A percentile compares a stretch with the other conserved stretches of the same genome.
phyloP scores from a whole-genome alignment of 768 basidiomycete species.

The Crucibulum laeve region DNA sequence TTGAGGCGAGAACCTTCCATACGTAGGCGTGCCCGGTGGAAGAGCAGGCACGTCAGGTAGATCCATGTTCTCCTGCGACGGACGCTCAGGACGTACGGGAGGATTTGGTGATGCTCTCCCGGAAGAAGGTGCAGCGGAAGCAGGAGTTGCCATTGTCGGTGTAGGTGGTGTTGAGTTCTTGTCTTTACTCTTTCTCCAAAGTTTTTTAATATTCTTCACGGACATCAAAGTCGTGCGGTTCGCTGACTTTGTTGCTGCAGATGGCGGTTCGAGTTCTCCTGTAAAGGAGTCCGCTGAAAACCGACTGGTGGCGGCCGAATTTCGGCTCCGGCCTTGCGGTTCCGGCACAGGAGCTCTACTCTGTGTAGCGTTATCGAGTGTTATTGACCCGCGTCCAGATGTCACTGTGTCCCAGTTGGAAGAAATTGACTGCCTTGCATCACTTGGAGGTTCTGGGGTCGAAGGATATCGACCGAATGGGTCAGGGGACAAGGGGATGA shows the following conservation, averaged over 20 bases:
- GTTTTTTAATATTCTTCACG: conserved; percentile 67
- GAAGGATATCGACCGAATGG: conserved; percentile 76
- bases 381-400: conserved; percentile 10
- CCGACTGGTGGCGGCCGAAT: conserved; percentile 45
- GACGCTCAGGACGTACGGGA: conserved; percentile 29
- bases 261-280: conserved; percentile 25
- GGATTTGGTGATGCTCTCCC: conserved; percentile 28
- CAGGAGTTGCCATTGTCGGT: no score
- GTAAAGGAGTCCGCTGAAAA: conserved; percentile 74
- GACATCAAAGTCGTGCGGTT: conserved; percentile 60
- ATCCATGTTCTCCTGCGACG: conserved; percentile 32
- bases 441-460: conserved; percentile 19
- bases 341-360: conserved; percentile 4
- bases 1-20: conserved; percentile 16
- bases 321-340: conserved; percentile 13
- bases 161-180: conserved; percentile 43
- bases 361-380: conserved; percentile 9
- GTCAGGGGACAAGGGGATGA: conserved; percentile 83
- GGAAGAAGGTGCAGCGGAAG: conserved; percentile 23
- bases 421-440: conserved; percentile 20
- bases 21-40: conserved; percentile 17
- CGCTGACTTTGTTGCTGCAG: conserved; percentile 25
- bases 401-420: conserved; percentile 41
- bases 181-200: conserved; percentile 76
- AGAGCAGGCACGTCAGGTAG: conserved; percentile 27